Base-by-base conservation (phyloP, 768 basidiomycete species). In the Amanita brunnescens region DNA sequence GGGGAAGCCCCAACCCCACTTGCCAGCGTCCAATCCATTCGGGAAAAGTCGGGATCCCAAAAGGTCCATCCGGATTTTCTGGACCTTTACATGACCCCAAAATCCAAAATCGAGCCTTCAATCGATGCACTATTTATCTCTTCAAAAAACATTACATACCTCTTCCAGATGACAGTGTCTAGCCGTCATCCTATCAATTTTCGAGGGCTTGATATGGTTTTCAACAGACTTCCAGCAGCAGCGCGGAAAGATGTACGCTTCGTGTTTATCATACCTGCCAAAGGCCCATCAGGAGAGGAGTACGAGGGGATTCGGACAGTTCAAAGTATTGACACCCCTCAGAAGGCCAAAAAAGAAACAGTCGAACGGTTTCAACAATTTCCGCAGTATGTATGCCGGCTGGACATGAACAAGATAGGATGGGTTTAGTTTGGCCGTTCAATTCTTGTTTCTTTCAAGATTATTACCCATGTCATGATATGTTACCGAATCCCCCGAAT, bases 151-250 rank as follows among this genome's bases (percentile, higher is more conserved):
- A 16, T 39, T 43, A 55, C 54, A 20, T 50, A 20, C 43, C 32
- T 55, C 54, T 55, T 55, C 51, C 56, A 55, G 46, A 56, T 57
- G 45, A 57, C 49, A 24, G 54, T 57, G 16, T 43, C 41, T 14
- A 6, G n/a, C 14, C 10, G 14, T 20, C 55, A 55, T 43, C 23
- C 29, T 37, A 48, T 54, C 50, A 54, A 51, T 1, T 35, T 52
- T 47, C 12, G 16, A 32, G 49, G 53, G 21, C 32, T 54, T 16
- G 13, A 37, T 40, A 51, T 0, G 12, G 32, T 46, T 46, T 42
- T 46, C 44, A 46, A 32, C 2, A 6, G 52, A 5, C 42, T 55
- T 47, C 42, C 47, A 20, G 35, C 29, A 24, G 34, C 2, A 32
- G 54, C 44, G 14, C 51, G 52, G 50, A 52, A 55, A 32, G 29